Evolutionary conservation across 805 yeast genomes (phyloP), one percentile per base, ranked within the genome.

Genomic region (Cyberlindnera euphorbiae): DNA sequence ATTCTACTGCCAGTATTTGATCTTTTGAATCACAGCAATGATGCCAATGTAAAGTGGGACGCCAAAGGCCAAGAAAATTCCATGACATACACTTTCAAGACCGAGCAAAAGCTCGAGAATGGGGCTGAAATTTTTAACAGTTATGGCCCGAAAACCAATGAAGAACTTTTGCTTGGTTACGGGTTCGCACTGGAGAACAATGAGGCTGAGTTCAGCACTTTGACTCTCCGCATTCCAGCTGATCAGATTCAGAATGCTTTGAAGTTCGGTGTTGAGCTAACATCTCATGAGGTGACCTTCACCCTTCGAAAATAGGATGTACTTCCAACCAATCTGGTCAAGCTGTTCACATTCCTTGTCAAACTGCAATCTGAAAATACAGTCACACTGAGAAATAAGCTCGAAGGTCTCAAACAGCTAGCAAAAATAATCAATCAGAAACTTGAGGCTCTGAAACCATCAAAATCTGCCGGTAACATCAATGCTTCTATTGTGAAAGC

Each of bases 61-160:
- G 52, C 43, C 30, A 28, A 36, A 1, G 48, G 39, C 16, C 49
- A 40, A 2, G 52, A 19, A 9, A 19, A 47, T 2, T 27, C 21
- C 11, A 32, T 21, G 17, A 17, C 26, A 1, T 71, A 74, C 39
- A 52, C 57, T n/a, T 78, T 79, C 45, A 59, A 56, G 26, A 55
- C 73, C 0, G 62, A 64, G 14, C 56, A 64, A 4, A 29, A 38
- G 7, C 33, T 47, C n/a, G 32, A 39, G 3, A 45, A 42, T 2
- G 73, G 72, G 2, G 55, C 60, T 3, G 82, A 86, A 53, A 43
- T 89, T 1, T 84, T 60, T 59, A 88, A 88, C 55, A 84, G 85
- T 58, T 88, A 89, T 58, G 97, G 96, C 2, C 77, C 83, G 36
- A 88, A 87, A 57, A 82, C 93, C 0, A 88, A 87, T 52, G 94